Evolutionary conservation across 306 rosid species (phyloP), one percentile per base, ranked within the genome.

Genomic region (Cicer pinnatifidum): DNA sequence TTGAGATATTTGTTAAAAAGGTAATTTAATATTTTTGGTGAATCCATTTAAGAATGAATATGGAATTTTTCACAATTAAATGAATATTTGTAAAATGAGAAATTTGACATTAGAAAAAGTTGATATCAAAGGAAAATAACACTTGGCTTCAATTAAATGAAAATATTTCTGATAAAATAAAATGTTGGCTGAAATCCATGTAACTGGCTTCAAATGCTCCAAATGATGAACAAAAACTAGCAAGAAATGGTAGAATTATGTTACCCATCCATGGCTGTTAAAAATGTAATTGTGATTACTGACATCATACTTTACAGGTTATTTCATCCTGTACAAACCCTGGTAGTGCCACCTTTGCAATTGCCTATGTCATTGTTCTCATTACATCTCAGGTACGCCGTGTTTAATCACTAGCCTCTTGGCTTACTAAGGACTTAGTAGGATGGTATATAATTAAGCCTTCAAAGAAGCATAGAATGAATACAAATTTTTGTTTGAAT

Each of bases 311-410:
- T 39, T 73, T 47, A 72, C 96, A 93, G 97, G 84, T 89, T 39
- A 88, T 88, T 76, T 77, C 94, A 64, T 57, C 77, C 58, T 84
- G 84, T 69, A 73, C 50, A 77, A 83, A 58, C 78, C 85, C 86
- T 13, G 86, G 84, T 33, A 81, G 64, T 83, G 86, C 86, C 61
- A 68, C 88, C 73, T 93, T 91, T 85, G 97, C 92, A 43, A 81
- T 83, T 75, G 88, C 86, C 75, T 72, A 84, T 46, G 92, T 89
- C 85, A 81, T 93, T 81, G 94, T 93, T 82, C 88, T 77, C n/a
- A 85, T 91, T 84, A 79, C 91, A 67, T 85, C 94, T 67, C 82
- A 89, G 98, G 98, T 93, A 87, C 77, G 53, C 84, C 77, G 44
- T 77, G 51, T 69, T 53, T 68, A 41, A 76, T 67, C 63, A 67